phyloP scores from a whole-genome alignment of 1,284 basidiomycete genomes.

The Ustilago nuda region DNA sequence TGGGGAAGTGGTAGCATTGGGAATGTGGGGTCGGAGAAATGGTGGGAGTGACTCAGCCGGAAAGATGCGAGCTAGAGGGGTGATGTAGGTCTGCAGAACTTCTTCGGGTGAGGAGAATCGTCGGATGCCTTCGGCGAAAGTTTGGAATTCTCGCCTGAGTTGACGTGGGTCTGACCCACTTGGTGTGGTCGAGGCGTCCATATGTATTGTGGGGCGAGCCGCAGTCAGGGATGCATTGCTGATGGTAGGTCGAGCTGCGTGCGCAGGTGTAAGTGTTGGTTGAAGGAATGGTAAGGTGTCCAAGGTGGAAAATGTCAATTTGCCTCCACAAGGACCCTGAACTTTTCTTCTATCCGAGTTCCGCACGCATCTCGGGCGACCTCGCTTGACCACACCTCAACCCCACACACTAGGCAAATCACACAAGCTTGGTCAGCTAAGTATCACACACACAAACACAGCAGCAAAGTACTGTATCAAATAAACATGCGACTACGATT shows the following conservation, averaged over 20 bases:
- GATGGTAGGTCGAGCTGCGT: neutral
- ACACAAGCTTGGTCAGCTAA: neutral
- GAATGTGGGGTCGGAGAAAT: neutral
- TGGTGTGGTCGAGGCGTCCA: neutral
- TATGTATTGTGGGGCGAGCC: neutral
- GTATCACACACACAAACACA: neutral
- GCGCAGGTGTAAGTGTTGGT: neutral
- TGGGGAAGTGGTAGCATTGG: neutral
- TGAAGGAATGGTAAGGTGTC: neutral
- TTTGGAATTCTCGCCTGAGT: slow-evolving; percentile 16
- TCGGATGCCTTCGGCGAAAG: neutral
- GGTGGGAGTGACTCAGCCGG: slow-evolving; percentile 1
- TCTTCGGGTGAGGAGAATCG: slow-evolving; percentile 11
- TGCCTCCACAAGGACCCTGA: slow-evolving; percentile 10
- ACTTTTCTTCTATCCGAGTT: slow-evolving; percentile 28
- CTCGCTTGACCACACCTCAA: neutral
- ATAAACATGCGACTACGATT: neutral
- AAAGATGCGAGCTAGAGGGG: slow-evolving; percentile 5
- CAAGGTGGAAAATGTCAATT: neutral
- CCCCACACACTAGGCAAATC: neutral
- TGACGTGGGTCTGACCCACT: slow-evolving; percentile 4
- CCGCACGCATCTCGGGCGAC: slow-evolving; percentile 12
- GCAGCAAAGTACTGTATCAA: neutral
- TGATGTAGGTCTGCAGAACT: slow-evolving; percentile 1
- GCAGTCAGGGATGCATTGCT: neutral